phyloP scores from a whole-genome alignment of 108 stramenopile genomes.

The Pelagomonas calceolata region DNA sequence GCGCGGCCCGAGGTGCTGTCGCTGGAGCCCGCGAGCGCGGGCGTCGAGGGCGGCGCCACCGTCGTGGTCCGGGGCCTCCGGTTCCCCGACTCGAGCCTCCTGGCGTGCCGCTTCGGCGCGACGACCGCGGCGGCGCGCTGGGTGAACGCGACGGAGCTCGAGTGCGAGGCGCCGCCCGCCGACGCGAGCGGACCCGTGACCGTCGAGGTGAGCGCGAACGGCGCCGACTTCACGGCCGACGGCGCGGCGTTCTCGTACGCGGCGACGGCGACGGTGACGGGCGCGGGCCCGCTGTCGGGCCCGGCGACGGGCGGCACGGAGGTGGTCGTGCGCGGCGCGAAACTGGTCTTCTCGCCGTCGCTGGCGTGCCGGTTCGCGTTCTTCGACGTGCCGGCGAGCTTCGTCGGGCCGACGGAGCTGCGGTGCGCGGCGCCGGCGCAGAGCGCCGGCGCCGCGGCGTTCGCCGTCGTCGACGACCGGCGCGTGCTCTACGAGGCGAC shows the following conservation, averaged over 20 bases:
- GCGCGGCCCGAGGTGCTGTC: neutral
- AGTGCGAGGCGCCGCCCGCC: constrained; percentile 21
- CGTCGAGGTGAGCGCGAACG: constrained; percentile 30
- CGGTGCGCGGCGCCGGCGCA: constrained; percentile 4
- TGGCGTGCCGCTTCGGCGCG: constrained; percentile 17
- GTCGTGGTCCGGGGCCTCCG: constrained; percentile 17
- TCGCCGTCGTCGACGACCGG: neutral
- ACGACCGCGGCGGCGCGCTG: constrained; percentile 4
- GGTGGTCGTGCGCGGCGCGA: constrained; percentile 16
- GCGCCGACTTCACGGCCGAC: constrained; percentile 18
- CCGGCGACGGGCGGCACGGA: constrained; percentile 9
- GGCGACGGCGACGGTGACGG: constrained; percentile 15
- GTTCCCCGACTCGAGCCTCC: constrained; percentile 10
- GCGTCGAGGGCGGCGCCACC: constrained; percentile 20
- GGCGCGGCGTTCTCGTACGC: constrained; percentile 14
- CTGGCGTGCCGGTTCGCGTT: constrained; percentile 16
- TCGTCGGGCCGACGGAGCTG: neutral
- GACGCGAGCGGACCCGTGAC: constrained; percentile 3
- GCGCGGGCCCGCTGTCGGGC: constrained; percentile 18
- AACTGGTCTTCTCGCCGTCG: constrained; percentile 13
- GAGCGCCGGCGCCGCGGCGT: neutral
- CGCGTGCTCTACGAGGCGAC: neutral
- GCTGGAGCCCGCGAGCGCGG: constrained; percentile 14
- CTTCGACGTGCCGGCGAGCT: neutral
- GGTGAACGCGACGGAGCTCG: constrained; percentile 5